Conservation (phyloP, 164 flowering plant genomes). For the Saururus chinensis region DNA sequence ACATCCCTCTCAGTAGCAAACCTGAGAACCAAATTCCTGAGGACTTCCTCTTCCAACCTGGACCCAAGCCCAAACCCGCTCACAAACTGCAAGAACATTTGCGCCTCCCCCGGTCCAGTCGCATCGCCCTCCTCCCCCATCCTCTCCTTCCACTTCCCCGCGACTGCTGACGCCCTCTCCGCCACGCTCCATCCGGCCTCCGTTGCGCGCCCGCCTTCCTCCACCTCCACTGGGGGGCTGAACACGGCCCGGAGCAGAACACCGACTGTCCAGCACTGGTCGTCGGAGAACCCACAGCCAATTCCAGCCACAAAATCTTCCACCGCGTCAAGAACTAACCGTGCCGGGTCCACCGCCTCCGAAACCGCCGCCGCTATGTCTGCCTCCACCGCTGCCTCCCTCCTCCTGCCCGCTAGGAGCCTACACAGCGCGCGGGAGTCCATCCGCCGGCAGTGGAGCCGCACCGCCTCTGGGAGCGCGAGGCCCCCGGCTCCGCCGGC, state of each 20-base stretch:
- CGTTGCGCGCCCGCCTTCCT: neutral
- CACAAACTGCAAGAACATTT: slow-evolving; percentile 48
- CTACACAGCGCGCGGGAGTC: slow-evolving; percentile 28
- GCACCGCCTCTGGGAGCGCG: slow-evolving; percentile 19
- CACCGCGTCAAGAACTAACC: slow-evolving; percentile 35
- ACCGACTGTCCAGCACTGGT: slow-evolving; percentile 54
- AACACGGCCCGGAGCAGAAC: slow-evolving; percentile 33
- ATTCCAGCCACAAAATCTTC: slow-evolving; percentile 28
- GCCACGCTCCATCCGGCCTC: slow-evolving; percentile 14
- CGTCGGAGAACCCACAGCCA: slow-evolving; percentile 30
- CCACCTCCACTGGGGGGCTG: slow-evolving; percentile 12
- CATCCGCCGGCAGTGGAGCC: slow-evolving; percentile 32
- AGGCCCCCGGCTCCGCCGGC: neutral
- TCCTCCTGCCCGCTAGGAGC: slow-evolving; percentile 33
- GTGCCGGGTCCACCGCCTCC: slow-evolving; percentile 35
- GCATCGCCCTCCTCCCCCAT: slow-evolving; percentile 20
- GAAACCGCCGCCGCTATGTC: slow-evolving; percentile 22
- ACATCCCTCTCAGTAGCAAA: slow-evolving; percentile 42
- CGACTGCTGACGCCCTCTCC: slow-evolving; percentile 25
- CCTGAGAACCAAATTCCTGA: slow-evolving; percentile 35
- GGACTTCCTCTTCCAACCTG: slow-evolving; percentile 32
- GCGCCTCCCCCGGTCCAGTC: slow-evolving; percentile 42
- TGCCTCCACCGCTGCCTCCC: slow-evolving; percentile 29
- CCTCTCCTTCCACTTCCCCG: slow-evolving; percentile 31
- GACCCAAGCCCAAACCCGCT: slow-evolving; percentile 30